A percentile compares a stretch with the other conserved stretches of the same genome.
Conservation (phyloP, 129 eudicot species). For the Chrysanthemum makinoi region DNA sequence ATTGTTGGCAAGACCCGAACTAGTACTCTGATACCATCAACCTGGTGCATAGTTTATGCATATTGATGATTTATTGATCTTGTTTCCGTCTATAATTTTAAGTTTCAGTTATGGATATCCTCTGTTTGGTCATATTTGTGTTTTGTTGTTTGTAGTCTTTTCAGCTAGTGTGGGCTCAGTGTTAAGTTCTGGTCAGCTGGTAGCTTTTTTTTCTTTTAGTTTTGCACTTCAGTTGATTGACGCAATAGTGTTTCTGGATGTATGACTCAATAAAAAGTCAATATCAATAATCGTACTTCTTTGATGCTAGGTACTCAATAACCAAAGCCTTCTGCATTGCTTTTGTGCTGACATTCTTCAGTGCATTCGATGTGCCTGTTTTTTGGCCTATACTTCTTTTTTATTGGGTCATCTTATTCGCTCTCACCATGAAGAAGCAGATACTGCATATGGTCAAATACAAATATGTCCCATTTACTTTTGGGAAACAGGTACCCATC, state of each 20-base stretch:
- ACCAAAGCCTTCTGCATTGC: constrained; percentile 90
- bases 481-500: constrained; percentile 83
- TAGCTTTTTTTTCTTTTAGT: too few relatives aligned
- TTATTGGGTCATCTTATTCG: constrained; percentile 84
- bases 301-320: constrained; percentile 71
- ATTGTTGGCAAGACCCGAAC: neutral
- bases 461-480: constrained; percentile 88
- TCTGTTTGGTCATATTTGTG: too few relatives aligned
- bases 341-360: constrained; percentile 77
- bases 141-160: too few relatives aligned
- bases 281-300: constrained; percentile 2
- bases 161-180: too few relatives aligned
- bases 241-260: too few relatives aligned
- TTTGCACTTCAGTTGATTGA: too few relatives aligned
- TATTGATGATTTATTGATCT: constrained; percentile 3
- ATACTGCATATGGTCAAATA: constrained; percentile 90
- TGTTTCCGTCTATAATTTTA: too few relatives aligned
- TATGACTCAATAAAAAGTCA: neutral
- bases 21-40: constrained; percentile 1
- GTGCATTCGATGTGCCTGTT: constrained; percentile 93
- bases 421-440: constrained; percentile 91
- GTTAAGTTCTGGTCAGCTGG: too few relatives aligned
- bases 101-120: too few relatives aligned
- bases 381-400: constrained; percentile 96
- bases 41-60: constrained; percentile 5